A percentile compares a stretch with the other conserved stretches of the same genome.
Evolutionary conservation across 768 basidiomycete species (phyloP).

Genomic region (Kondoa subrosea): DNA sequence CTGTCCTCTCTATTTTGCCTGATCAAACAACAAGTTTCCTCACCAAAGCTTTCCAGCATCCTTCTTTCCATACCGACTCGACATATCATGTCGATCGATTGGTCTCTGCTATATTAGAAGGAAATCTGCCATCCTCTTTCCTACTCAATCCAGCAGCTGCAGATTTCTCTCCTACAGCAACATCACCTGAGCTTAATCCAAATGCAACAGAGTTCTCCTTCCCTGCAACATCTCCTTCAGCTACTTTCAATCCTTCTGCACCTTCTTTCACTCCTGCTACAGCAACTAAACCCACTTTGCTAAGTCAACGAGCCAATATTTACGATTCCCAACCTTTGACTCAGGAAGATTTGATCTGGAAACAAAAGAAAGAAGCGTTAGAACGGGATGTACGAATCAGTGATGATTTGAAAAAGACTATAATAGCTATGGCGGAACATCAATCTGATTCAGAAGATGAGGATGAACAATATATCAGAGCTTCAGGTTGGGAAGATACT

Average conservation of each 20-base stretch:
- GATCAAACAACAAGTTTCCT: neutral
- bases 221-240: too few relatives aligned
- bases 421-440: neutral
- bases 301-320: neutral
- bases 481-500: neutral
- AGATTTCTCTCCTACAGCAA: neutral
- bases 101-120: neutral
- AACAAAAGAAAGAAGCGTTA: neutral
- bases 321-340: neutral
- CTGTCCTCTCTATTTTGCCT: neutral
- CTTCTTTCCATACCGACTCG: neutral
- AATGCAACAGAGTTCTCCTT: too few relatives aligned
- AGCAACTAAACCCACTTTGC: neutral
- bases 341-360: neutral
- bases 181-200: too few relatives aligned
- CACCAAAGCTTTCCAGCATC: neutral
- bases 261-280: too few relatives aligned
- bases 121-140: neutral
- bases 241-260: too few relatives aligned
- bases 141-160: neutral
- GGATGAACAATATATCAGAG: neutral
- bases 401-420: neutral
- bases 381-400: too few relatives aligned
- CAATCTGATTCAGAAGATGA: slow-evolving; percentile 1
- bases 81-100: neutral